Base-by-base conservation (phyloP, 1,284 basidiomycete genomes). In the Ceraceosorus bombacis region DNA sequence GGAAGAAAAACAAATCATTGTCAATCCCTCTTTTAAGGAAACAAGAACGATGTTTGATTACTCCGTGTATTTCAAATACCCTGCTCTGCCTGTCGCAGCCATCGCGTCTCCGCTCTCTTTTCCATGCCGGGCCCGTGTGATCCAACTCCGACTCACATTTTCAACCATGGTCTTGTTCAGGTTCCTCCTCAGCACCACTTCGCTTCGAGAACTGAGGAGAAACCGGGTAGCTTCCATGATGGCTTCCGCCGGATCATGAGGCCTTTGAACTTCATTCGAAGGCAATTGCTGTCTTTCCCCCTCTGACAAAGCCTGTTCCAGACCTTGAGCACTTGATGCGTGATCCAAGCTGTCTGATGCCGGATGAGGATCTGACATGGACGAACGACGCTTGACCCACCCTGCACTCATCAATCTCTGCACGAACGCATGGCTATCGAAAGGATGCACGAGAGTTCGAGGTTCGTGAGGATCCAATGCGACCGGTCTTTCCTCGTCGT, bases 201-300 rank as follows among this genome's bases (percentile, higher is more conserved):
- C 85, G 55, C 88, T 82, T 40, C 90, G 83, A 68, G 87, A 84
- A 3, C 88, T 83, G 41, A 97, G 83, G 68, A 95, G 79, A 0
- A 85, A 86, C 54, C 89, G 82, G 9, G 89, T 90, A 3, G 88
- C 88, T 27, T 88, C 84, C 92, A 96, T 96, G 62, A 97, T 67
- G 17, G 72, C 71, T 54, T 76, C 71, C 10, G 74, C 73, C 15
- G 73, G 74, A 49, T 76, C 74, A 59, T 76, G 73, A 55, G 43
- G 43, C 10, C 43, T 10, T 10, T 46, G 43, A 15, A 15, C 15
- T 46, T 46, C 43, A 15, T 46, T 10, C 43, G 43, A 46, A 15
- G 43, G 43, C 43, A 15, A 46, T 46, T 46, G 43, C 43, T 27
- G 27, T 27, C 27, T 27, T 27, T 27, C 27, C 27, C 27, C 27